phyloP scores from a whole-genome alignment of 2,329 filamentous ascomycete species.

The Aspergillus transmontanensis region DNA sequence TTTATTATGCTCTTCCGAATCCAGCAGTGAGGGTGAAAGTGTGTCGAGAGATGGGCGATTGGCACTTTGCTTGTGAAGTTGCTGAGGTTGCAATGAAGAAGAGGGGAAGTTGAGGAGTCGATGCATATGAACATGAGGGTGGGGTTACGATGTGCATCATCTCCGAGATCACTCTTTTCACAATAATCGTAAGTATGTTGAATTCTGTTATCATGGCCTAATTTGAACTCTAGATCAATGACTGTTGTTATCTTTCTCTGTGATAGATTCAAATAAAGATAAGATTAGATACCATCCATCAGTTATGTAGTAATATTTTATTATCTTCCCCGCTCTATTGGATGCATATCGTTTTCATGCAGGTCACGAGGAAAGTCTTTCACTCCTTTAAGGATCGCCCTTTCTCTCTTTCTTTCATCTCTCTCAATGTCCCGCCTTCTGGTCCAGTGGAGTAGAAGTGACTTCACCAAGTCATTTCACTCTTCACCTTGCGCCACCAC shows the following conservation, averaged over 20 bases:
- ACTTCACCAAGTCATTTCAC: neutral
- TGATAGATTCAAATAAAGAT: neutral
- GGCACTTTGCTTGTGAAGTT: neutral
- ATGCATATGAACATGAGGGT: neutral
- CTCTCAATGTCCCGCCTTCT: neutral
- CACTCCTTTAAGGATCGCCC: neutral
- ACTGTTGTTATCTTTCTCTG: neutral
- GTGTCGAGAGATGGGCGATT: neutral
- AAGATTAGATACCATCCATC: slow-evolving; percentile 1
- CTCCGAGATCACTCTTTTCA: neutral
- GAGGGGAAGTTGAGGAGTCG: slow-evolving; percentile 4
- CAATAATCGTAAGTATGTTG: neutral
- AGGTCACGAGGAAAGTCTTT: neutral
- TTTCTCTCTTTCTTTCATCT: neutral
- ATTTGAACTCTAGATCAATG: neutral
- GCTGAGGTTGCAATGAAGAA: slow-evolving; percentile 7
- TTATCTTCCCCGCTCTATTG: neutral
- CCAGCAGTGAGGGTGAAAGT: slow-evolving; percentile 12
- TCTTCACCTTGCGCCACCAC: neutral
- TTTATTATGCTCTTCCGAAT: neutral
- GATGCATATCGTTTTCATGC: neutral
- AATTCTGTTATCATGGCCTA: neutral
- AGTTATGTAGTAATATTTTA: too few species aligned
- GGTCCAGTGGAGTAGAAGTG: neutral
- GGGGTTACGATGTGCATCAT: neutral